Evolutionary conservation across 768 basidiomycete species (phyloP).

Genomic region (Daedaleopsis sinensis): DNA sequence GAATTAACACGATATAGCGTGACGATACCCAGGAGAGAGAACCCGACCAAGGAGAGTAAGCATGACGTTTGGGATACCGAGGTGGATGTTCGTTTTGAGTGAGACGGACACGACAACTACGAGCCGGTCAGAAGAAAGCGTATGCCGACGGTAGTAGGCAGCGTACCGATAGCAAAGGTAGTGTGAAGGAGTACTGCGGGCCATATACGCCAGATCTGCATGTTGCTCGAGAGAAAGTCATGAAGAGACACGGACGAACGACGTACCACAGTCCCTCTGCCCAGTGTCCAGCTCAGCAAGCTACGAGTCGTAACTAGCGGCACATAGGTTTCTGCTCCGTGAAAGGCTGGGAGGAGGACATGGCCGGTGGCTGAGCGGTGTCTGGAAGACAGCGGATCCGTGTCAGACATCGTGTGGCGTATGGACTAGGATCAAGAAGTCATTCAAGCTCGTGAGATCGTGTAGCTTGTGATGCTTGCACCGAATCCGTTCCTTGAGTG

Average conservation of each 20-base stretch:
- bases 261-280: conserved; percentile 46
- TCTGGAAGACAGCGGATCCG: background rate
- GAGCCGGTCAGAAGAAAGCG: background rate
- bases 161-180: conserved; percentile 51
- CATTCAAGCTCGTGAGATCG: too few relatives aligned
- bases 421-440: background rate
- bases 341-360: conserved; percentile 18
- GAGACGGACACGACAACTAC: conserved; percentile 49
- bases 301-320: conserved; percentile 22
- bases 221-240: background rate
- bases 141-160: background rate
- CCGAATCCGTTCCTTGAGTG: too few relatives aligned
- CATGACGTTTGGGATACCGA: conserved; percentile 58
- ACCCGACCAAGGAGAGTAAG: conserved; percentile 61
- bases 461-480: too few relatives aligned
- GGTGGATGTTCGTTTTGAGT: conserved; percentile 39
- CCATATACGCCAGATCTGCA: conserved; percentile 65
- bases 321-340: conserved; percentile 3
- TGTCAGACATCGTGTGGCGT: background rate
- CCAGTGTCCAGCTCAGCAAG: conserved; percentile 41
- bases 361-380: conserved; percentile 9
- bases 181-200: conserved; percentile 68
- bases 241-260: background rate
- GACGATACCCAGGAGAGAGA: background rate
- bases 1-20: background rate